phyloP scores from a whole-genome alignment of 148 eudicot genomes.

The Nyssa sinensis region DNA sequence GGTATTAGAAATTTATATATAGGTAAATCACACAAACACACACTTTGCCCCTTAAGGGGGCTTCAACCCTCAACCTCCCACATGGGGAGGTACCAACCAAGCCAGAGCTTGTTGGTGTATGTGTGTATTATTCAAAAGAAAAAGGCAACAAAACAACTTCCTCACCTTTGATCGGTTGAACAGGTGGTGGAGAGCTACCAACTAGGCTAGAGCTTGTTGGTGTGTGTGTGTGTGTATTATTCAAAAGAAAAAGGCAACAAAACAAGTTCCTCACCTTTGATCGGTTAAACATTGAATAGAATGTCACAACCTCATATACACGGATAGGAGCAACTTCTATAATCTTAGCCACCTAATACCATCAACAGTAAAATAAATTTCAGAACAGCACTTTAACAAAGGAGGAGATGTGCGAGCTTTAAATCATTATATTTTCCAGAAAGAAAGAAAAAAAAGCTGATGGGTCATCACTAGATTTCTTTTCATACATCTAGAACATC shows the following conservation, averaged over 20 bases:
- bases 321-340: conserved; percentile 99
- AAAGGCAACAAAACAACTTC: not conserved
- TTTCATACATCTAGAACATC: too few relatives aligned
- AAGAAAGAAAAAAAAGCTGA: too few relatives aligned
- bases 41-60: too few relatives aligned
- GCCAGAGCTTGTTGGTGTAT: too few relatives aligned
- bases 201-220: too few relatives aligned
- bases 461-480: too few relatives aligned
- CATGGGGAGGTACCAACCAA: too few relatives aligned
- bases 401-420: too few relatives aligned
- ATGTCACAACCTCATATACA: conserved; percentile 97
- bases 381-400: not conserved
- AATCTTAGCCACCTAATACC: conserved; percentile 81
- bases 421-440: not conserved
- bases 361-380: conserved; percentile 10
- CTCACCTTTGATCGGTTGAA: conserved; percentile 88
- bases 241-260: not conserved
- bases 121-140: not conserved
- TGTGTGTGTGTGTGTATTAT: not conserved
- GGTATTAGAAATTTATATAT: too few relatives aligned
- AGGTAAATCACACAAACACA: too few relatives aligned
- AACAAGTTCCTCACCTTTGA: conserved; percentile 55
- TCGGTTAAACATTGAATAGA: conserved; percentile 96
- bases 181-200: too few relatives aligned
- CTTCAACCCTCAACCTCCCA: too few relatives aligned